Base-by-base conservation (phyloP, 805 yeast species). In the Sugiyamaella marilandica region DNA sequence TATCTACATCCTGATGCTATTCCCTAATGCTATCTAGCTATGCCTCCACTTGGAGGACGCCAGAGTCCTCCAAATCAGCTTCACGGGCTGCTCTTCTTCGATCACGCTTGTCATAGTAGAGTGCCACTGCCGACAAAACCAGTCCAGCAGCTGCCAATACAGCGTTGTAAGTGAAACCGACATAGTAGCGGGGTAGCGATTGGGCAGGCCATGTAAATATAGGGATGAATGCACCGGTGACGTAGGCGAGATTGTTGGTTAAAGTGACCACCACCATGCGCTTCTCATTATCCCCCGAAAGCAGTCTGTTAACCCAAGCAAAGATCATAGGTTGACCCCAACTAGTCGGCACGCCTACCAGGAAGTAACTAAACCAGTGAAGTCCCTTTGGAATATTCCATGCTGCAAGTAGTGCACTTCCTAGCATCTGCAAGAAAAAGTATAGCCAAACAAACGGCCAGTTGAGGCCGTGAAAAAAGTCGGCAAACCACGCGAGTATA, bases 291-390 rank as follows among this genome's bases (percentile, higher is more conserved):
- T 76, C 75, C 7, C 69, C 62, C 24, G 70, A 68, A 16, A 80
- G 61, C 24, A 74, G 59, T 35, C 79, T 67, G 60, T 80, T 80
- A 35, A 79, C 74, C 85, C 84, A 81, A 2, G 81, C 70, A 55
- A 74, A 80, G 11, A 79, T 76, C 57, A 76, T 72, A 2, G 83
- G 83, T 65, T 78, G 83, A 0, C 82, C 84, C 75, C 74, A 74
- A 2, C 76, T 61, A 0, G 75, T 67, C 9, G 82, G 81, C 13
- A 75, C 62, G 2, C 80, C 79, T 2, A 74, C 63, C 45, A 79
- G 55, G 57, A 73, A 78, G 62, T 77, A 81, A 11, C 75, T 67
- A 9, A 75, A 65, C 79, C 82, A 79, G 53, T 78, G 80, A 35
- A 74, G 70, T 1, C 77, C 77, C 10, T 58, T 63, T 1, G 80